phyloP scores from a whole-genome alignment of 345 rosid genomes.

The Trapa incisa region DNA sequence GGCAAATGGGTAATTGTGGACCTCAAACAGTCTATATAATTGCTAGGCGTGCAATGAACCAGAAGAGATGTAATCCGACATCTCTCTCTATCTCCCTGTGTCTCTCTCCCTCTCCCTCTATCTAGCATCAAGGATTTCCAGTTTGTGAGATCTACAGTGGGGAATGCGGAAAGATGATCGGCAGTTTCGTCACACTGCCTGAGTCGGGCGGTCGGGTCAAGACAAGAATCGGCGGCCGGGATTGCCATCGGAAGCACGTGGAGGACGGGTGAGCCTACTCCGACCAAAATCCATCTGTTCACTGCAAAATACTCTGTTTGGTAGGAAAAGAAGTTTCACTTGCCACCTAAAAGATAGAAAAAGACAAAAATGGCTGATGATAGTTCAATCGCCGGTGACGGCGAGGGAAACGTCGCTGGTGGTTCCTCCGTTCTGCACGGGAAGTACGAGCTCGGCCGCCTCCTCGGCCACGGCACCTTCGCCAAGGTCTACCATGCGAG shows the following conservation, averaged over 20 bases:
- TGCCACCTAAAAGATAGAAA: too few relatives aligned
- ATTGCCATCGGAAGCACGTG: slow-evolving; percentile 92
- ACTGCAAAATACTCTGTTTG: too few relatives aligned
- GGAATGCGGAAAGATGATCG: slow-evolving; percentile 43
- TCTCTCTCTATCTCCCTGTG: neutral
- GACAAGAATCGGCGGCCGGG: slow-evolving; percentile 63
- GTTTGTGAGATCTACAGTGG: slow-evolving; percentile 1
- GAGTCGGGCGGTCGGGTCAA: slow-evolving; percentile 18
- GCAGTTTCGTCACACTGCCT: slow-evolving; percentile 7
- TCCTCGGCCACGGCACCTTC: slow-evolving; percentile 77
- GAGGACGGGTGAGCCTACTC: slow-evolving; percentile 81
- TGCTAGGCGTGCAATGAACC: neutral
- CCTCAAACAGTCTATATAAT: neutral
- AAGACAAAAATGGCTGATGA: neutral
- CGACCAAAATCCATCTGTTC: neutral
- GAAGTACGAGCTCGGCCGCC: slow-evolving; percentile 73
- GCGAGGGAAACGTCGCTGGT: slow-evolving; percentile 1
- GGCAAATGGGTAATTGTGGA: neutral
- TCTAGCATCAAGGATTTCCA: neutral
- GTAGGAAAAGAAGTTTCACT: too few relatives aligned
- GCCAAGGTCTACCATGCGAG: slow-evolving; percentile 80
- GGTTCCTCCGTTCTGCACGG: slow-evolving; percentile 41
- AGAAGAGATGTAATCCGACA: neutral
- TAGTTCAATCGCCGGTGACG: neutral
- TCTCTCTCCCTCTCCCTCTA: neutral